These are phyloP conservation scores for Condylostoma magnum DNA, from an alignment of 169 alveolate species.

Conservation along the genomic window DNA sequence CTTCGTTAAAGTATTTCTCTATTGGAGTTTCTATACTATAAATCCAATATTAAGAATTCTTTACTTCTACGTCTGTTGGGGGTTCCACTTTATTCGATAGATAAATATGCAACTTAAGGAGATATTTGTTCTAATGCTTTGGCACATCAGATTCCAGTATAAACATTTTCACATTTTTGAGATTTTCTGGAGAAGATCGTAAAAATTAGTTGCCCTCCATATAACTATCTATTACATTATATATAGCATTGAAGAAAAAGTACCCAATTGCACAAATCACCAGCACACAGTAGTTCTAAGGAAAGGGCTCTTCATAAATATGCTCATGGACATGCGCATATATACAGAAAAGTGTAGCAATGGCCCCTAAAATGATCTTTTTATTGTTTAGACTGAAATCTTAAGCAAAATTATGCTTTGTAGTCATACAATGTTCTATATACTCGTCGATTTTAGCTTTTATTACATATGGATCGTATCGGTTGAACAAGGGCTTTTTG, in stretches of 20 bases:
- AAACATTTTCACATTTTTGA: too few species aligned
- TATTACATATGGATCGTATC: constrained; percentile 28
- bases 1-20: too few species aligned
- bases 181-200: not conserved
- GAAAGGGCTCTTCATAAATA: constrained; percentile 7
- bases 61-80: too few species aligned
- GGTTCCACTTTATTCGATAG: too few species aligned
- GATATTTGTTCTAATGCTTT: too few species aligned
- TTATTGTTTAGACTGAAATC: not conserved
- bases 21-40: too few species aligned
- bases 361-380: not conserved
- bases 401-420: not conserved
- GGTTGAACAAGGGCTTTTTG: constrained; percentile 8
- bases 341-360: constrained; percentile 1
- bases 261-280: constrained; percentile 10
- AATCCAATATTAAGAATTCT: too few species aligned
- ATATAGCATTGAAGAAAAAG: constrained; percentile 14
- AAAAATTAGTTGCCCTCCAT: not conserved
- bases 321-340: constrained; percentile 24
- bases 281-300: constrained; percentile 3
- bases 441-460: constrained; percentile 18
- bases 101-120: too few species aligned
- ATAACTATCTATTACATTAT: not conserved
- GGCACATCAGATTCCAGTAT: too few species aligned
- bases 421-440: not conserved